Conservation (phyloP, 2,329 filamentous ascomycete species). For the Chaetomiaceae sp. region DNA sequence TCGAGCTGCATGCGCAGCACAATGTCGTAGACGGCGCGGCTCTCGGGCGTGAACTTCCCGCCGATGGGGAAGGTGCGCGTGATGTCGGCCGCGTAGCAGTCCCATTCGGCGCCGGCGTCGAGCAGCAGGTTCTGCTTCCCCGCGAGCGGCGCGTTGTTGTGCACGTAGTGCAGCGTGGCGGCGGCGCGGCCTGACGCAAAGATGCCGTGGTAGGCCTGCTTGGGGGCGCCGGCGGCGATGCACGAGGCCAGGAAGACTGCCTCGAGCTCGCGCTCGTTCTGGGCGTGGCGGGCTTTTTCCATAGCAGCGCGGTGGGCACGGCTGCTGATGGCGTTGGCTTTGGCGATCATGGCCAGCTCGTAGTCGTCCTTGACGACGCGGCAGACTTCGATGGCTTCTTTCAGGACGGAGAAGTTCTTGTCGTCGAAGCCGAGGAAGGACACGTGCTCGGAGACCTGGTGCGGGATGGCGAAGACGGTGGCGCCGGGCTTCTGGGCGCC, state of each 20-base stretch:
- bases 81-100: slow-evolving; percentile 65
- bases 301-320: slow-evolving; percentile 60
- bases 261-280: slow-evolving; percentile 78
- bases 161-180: slow-evolving; percentile 81
- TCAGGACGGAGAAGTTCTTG: slow-evolving; percentile 51
- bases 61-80: slow-evolving; percentile 82
- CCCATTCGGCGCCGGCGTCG: slow-evolving; percentile 75
- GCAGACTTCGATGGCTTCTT: slow-evolving; percentile 60
- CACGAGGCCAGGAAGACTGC: slow-evolving; percentile 72
- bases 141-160: slow-evolving; percentile 63
- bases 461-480: slow-evolving; percentile 68
- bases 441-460: slow-evolving; percentile 66
- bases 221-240: slow-evolving; percentile 65
- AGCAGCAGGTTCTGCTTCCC: slow-evolving; percentile 75
- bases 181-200: slow-evolving; percentile 74
- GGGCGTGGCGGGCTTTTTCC: slow-evolving; percentile 53
- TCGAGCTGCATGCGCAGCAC: slow-evolving; percentile 83
- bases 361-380: slow-evolving; percentile 69
- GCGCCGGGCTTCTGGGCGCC: slow-evolving; percentile 34
- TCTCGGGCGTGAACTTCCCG: slow-evolving; percentile 64
- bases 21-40: slow-evolving; percentile 69
- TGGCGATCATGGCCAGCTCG: slow-evolving; percentile 65
- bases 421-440: slow-evolving; percentile 65
- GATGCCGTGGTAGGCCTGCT: slow-evolving; percentile 85
- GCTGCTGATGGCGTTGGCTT: slow-evolving; percentile 65